These are phyloP conservation scores for Hylodesmum podocarpum DNA, from an alignment of 306 rosid genomes.

Conservation along the genomic window DNA sequence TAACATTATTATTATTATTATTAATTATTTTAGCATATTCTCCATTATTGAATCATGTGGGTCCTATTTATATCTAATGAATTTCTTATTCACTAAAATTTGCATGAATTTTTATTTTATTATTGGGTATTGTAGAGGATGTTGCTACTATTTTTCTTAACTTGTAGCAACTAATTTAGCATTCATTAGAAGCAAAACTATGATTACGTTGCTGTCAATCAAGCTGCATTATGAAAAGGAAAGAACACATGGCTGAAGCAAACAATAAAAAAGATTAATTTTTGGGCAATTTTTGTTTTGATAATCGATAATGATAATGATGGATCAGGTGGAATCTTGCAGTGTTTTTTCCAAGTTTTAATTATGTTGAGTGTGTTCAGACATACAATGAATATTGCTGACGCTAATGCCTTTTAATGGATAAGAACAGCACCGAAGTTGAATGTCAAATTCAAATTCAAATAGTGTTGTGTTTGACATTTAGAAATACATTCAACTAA, in stretches of 20 bases:
- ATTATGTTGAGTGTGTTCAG: not conserved
- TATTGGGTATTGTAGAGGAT: not conserved
- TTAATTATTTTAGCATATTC: too few species aligned
- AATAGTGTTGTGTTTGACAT: not conserved
- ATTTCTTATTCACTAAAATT: too few species aligned
- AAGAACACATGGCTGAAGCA: not conserved
- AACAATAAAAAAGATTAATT: not conserved
- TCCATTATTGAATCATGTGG: not conserved
- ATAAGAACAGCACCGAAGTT: not conserved
- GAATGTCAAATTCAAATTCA: not conserved
- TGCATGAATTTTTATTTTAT: too few species aligned
- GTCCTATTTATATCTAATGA: not conserved
- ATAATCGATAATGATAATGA: not conserved
- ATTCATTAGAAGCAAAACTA: not conserved
- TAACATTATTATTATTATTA: too few species aligned
- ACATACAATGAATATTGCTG: not conserved
- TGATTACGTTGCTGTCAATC: not conserved
- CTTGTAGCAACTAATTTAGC: not conserved
- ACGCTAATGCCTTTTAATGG: not conserved
- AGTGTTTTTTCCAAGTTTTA: not conserved
- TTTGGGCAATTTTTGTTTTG: not conserved
- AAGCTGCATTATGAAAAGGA: not conserved
- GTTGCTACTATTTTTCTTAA: not conserved
- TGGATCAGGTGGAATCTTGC: not conserved
- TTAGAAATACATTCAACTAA: conserved; percentile 17